These are phyloP conservation scores for Phalaenopsis equestris DNA, from an alignment of 106 monocot species.

Conservation along the genomic window DNA sequence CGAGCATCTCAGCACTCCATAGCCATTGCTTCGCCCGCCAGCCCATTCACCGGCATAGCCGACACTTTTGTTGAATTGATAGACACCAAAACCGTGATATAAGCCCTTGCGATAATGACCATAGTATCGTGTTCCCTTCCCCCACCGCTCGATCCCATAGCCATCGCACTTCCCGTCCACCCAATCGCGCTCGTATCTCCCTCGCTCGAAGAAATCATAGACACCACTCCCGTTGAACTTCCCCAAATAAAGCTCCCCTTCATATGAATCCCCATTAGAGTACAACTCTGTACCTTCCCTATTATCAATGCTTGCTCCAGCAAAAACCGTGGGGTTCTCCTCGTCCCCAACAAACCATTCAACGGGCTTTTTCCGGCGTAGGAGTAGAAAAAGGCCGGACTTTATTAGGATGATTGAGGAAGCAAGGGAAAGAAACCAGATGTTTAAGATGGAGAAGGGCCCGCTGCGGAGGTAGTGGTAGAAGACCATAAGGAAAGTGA, in stretches of 20 bases:
- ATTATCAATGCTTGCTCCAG: no score
- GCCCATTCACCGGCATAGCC: no score
- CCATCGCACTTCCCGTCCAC: no score
- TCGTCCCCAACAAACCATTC: slow-evolving; percentile 56
- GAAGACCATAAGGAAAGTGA: slow-evolving; percentile 10
- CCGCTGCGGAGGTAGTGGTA: neutral
- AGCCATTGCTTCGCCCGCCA: slow-evolving; percentile 40
- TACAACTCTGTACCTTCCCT: slow-evolving; percentile 30
- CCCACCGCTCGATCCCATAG: slow-evolving; percentile 54
- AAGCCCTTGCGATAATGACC: slow-evolving; percentile 38
- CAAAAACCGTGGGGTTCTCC: slow-evolving; percentile 4
- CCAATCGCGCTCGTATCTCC: no score
- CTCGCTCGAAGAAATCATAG: slow-evolving; percentile 8
- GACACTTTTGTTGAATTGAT: no score
- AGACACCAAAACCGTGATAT: no score
- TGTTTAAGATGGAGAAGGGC: neutral
- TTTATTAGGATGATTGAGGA: no score
- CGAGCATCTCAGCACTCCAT: slow-evolving; percentile 38
- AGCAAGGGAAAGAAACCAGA: slow-evolving; percentile 12
- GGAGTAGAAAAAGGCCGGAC: no score
- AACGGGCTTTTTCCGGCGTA: neutral
- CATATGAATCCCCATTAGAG: slow-evolving; percentile 43
- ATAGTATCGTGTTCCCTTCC: slow-evolving; percentile 38
- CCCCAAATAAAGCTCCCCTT: no score
- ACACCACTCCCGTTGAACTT: no score